A percentile compares a stretch with the other conserved stretches of the same genome.
Evolutionary conservation across 2,329 filamentous ascomycete genomes (phyloP).

Genomic region (Neopestalotiopsis sp.): DNA sequence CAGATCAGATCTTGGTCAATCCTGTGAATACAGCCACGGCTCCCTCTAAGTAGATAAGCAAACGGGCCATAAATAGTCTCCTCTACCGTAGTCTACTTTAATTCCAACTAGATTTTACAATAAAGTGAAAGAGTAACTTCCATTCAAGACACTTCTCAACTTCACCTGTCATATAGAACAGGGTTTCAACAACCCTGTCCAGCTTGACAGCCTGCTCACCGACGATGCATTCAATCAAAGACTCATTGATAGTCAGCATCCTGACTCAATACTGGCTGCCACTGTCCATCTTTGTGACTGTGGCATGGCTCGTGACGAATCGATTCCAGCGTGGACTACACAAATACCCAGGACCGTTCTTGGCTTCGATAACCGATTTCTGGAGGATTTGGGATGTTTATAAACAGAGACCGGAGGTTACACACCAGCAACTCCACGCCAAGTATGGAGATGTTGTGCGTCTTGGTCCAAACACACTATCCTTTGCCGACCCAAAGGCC

Average conservation of each 20-base stretch:
- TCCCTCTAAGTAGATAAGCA: neutral
- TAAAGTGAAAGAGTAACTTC: neutral
- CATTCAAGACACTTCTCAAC: neutral
- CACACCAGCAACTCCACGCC: constrained; percentile 70
- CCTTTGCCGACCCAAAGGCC: constrained; percentile 75
- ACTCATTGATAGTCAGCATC: constrained; percentile 39
- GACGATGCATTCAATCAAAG: constrained; percentile 36
- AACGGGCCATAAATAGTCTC: neutral
- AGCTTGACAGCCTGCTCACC: neutral
- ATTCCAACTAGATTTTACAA: neutral
- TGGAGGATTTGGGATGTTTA: constrained; percentile 78
- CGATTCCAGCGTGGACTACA: constrained; percentile 64
- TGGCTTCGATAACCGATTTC: constrained; percentile 73
- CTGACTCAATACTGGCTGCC: constrained; percentile 50
- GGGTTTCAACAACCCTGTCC: constrained; percentile 29
- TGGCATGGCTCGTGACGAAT: constrained; percentile 53
- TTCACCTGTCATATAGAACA: neutral
- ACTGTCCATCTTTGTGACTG: constrained; percentile 38
- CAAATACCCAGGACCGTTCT: constrained; percentile 73
- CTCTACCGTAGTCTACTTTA: neutral
- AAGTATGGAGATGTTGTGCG: constrained; percentile 78
- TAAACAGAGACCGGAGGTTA: constrained; percentile 68
- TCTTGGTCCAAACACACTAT: constrained; percentile 75
- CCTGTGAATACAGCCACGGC: neutral
- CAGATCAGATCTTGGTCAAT: neutral